Conservation (phyloP, 352 stramenopile genomes). For the Elongisporangium anandrum region DNA sequence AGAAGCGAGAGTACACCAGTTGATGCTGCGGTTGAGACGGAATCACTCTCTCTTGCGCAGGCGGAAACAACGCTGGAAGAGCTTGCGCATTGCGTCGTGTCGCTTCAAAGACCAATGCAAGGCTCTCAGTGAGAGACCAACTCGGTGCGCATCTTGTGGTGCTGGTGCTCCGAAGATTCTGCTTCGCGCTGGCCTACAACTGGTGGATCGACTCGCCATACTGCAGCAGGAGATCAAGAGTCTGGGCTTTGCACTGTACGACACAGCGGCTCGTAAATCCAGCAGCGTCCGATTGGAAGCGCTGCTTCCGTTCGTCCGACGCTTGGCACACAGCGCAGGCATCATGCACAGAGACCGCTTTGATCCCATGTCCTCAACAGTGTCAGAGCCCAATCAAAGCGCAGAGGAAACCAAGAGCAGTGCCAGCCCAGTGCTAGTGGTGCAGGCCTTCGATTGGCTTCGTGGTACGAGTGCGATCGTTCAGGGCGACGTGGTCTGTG, state of each 20-base stretch:
- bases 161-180: not conserved
- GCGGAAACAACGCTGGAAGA: not conserved
- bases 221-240: constrained; percentile 4
- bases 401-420: constrained; percentile 5
- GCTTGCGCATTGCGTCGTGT: not conserved
- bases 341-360: constrained; percentile 1
- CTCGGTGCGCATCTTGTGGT: not conserved
- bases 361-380: not conserved
- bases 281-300: not conserved
- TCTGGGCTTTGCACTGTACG: constrained; percentile 1
- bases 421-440: constrained; percentile 13
- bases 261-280: constrained; percentile 3
- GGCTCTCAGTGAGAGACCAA: not conserved
- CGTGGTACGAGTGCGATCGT: constrained; percentile 18
- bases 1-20: constrained; percentile 4
- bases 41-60: not conserved
- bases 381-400: constrained; percentile 13
- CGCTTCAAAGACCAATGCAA: not conserved
- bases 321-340: constrained; percentile 2
- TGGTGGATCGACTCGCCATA: constrained; percentile 1
- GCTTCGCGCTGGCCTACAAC: constrained; percentile 4
- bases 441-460: constrained; percentile 9
- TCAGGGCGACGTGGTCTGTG: constrained; percentile 48
- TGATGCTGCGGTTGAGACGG: not conserved
- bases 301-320: constrained; percentile 1